These are phyloP conservation scores for Thalassiosira sp. DNA, from an alignment of 352 stramenopile species.

Conservation along the genomic window DNA sequence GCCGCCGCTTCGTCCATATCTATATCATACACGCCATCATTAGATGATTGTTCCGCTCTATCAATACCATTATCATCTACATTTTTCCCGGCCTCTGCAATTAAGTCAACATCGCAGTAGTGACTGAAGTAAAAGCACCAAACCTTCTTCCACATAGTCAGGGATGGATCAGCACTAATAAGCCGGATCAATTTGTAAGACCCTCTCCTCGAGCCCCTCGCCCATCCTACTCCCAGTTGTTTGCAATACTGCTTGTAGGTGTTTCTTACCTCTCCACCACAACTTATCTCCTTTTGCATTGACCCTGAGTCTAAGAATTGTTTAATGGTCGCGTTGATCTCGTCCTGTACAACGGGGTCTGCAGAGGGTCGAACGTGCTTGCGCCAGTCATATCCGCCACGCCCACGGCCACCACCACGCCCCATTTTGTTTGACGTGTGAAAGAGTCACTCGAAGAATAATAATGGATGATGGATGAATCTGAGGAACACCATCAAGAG, in stretches of 20 bases:
- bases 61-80: not conserved
- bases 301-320: too few relatives aligned
- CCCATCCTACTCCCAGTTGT: conserved; percentile 12
- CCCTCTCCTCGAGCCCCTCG: not conserved
- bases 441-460: too few relatives aligned
- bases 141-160: conserved; percentile 19
- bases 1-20: conserved; percentile 4
- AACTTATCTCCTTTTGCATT: too few relatives aligned
- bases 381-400: too few relatives aligned
- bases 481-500: too few relatives aligned
- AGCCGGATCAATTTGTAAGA: conserved; percentile 1
- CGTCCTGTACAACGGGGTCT: too few relatives aligned
- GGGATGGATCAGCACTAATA: not conserved
- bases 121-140: conserved; percentile 16
- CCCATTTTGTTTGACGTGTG: too few relatives aligned
- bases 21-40: not conserved
- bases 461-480: too few relatives aligned
- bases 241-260: conserved; percentile 8
- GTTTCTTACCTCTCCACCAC: not conserved
- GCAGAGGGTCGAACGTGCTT: too few relatives aligned
- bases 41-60: not conserved
- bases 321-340: too few relatives aligned
- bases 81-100: not conserved
- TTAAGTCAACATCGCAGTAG: conserved; percentile 18
- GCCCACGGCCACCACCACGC: too few relatives aligned